Conservation (phyloP, 192 early-diverging fungal species). For the Endogone sp. region DNA sequence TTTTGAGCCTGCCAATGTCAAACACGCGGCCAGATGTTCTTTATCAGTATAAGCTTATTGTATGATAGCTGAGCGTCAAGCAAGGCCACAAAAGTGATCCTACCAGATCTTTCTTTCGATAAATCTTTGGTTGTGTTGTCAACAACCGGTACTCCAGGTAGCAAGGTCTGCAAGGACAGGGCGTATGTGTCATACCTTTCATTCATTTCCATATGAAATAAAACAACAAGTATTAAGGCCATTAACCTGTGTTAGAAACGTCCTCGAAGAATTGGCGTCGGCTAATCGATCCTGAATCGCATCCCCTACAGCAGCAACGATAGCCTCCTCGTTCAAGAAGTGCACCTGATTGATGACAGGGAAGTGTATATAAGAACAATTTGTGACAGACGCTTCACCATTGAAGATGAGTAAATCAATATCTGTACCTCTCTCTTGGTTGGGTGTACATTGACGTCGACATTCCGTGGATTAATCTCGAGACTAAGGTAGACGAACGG, state of each 20-base stretch:
- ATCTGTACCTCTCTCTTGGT: slow-evolving; percentile 79
- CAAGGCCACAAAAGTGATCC: no score
- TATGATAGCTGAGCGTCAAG: no score
- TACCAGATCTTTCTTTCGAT: no score
- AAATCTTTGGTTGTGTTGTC: no score
- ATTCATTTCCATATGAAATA: background rate
- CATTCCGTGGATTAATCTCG: slow-evolving; percentile 80
- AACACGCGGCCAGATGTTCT: no score
- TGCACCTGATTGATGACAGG: slow-evolving; percentile 52
- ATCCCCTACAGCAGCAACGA: slow-evolving; percentile 68
- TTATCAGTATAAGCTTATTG: no score
- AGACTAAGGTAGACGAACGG: slow-evolving; percentile 91
- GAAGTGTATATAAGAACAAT: background rate
- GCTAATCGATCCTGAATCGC: slow-evolving; percentile 65
- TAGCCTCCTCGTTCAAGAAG: slow-evolving; percentile 87
- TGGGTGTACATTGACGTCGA: slow-evolving; percentile 99
- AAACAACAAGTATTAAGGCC: background rate
- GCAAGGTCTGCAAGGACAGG: slow-evolving; percentile 12
- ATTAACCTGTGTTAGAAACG: slow-evolving; percentile 67
- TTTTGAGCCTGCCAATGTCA: slow-evolving; percentile 24
- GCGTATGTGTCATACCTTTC: background rate
- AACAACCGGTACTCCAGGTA: slow-evolving; percentile 24
- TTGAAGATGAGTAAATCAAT: no score
- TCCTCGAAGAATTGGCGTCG: slow-evolving; percentile 66
- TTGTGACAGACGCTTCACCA: background rate